A percentile compares a stretch with the other conserved stretches of the same genome.
These are phyloP conservation scores for Pleoardoris graminearum DNA, from an alignment of 2,329 filamentous ascomycete species.

Conservation along the genomic window DNA sequence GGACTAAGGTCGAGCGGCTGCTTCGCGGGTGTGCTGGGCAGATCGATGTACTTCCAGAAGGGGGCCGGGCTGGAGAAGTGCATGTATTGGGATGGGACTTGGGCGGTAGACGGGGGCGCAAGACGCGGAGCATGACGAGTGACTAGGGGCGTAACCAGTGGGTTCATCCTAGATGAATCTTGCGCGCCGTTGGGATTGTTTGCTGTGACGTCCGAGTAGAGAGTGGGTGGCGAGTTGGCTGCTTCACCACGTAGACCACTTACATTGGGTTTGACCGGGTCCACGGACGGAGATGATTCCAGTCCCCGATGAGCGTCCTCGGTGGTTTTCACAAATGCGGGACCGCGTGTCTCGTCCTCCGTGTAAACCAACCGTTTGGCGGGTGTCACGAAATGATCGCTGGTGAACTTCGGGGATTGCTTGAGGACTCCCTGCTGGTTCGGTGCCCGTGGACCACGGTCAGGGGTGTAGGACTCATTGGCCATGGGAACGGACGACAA, in stretches of 20 bases:
- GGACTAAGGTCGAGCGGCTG: conserved; percentile 40
- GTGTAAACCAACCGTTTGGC: conserved; percentile 41
- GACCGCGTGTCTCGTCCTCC: conserved; percentile 24
- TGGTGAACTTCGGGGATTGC: conserved; percentile 36
- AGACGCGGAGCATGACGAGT: conserved; percentile 73
- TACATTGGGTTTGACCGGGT: conserved; percentile 38
- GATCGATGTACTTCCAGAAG: conserved; percentile 85
- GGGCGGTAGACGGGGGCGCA: conserved; percentile 77
- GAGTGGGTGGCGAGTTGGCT: conserved; percentile 42
- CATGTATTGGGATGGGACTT: conserved; percentile 82
- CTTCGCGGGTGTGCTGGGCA: conserved; percentile 70
- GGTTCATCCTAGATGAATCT: conserved; percentile 34
- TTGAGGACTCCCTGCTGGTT: conserved; percentile 27
- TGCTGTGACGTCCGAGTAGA: conserved; percentile 42
- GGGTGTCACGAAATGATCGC: conserved; percentile 38
- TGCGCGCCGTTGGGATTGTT: conserved; percentile 34
- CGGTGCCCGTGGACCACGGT: conserved; percentile 53
- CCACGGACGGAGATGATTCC: conserved; percentile 37
- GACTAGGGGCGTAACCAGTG: conserved; percentile 68
- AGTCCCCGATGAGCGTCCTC: conserved; percentile 27
- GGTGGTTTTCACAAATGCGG: conserved; percentile 26
- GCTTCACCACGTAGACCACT: conserved; percentile 38
- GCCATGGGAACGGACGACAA: conserved; percentile 53
- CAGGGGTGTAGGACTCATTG: conserved; percentile 58
- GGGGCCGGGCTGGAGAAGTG: conserved; percentile 82